These are phyloP conservation scores for Pelargonium fulgidum DNA, from an alignment of 441 rosid genomes.

Conservation along the genomic window DNA sequence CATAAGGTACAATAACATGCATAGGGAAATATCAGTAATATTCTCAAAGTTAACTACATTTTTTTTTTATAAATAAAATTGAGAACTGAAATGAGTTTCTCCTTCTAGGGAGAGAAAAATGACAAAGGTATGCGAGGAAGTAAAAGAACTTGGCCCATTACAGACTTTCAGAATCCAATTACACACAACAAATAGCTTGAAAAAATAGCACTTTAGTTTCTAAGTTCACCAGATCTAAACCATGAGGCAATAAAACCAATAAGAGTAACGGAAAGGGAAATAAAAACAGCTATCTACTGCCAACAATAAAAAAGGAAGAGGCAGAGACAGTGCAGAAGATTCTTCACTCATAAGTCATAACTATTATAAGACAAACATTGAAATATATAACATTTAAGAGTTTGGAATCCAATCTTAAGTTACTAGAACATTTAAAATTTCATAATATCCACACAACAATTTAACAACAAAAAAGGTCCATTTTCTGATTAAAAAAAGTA, in stretches of 20 bases:
- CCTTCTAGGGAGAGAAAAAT: neutral
- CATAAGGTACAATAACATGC: neutral
- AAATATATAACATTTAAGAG: neutral
- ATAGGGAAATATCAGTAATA: neutral
- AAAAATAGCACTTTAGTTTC: neutral
- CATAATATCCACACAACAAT: neutral
- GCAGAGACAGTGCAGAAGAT: neutral
- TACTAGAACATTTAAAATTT: too few relatives aligned
- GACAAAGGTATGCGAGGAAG: neutral
- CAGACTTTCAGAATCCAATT: neutral
- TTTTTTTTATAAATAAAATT: neutral
- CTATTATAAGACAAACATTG: neutral
- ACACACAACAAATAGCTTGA: neutral
- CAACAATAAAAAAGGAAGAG: neutral
- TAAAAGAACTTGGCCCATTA: neutral
- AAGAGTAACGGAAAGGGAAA: too few relatives aligned
- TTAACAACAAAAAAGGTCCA: neutral
- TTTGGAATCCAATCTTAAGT: neutral
- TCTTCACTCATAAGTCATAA: neutral
- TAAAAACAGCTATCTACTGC: neutral
- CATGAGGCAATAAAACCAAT: neutral
- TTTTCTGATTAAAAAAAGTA: neutral
- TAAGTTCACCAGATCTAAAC: neutral
- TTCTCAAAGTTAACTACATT: neutral
- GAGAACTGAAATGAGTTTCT: slow-evolving; percentile 5